Base-by-base conservation (phyloP, 2,329 filamentous ascomycete species). In the Dactylellina cionopaga region DNA sequence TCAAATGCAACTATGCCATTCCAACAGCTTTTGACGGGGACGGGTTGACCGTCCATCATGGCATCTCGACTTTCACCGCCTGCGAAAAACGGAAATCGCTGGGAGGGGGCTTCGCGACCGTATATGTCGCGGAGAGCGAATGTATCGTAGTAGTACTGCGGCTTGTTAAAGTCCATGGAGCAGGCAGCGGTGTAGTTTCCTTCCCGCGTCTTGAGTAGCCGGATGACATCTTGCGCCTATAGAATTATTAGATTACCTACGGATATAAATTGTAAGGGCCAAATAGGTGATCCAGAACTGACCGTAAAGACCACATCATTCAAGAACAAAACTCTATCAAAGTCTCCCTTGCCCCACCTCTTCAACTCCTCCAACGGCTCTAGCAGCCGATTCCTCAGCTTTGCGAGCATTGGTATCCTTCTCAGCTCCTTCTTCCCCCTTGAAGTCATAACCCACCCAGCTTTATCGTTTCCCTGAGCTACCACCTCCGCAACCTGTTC, bases 401-500 rank as follows among this genome's bases (percentile, higher is more conserved):
- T 83, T 1, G 90, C 85, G 17, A 92, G 81, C 77, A 89, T 91
- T 0, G 89, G 89, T 72, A 92, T 91, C 17, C 90, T 83, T 51
- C 90, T 81, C 70, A 89, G 78, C 76, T 89, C 87, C 68, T 80
- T 83, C 73, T 81, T 81, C 0, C 84, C 83, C 24, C 82, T 77
- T 5, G 84, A 79, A n/a, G 87, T 89, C 27, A 83, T 79, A 27
- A 91, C 84, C 89, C 89, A 92, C 0, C 89, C 89, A 3, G 83
- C 81, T 17, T 71, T 71, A 39, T 71, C 66, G 15, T 64, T 44
- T 10, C 66, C 66, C 51, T 51, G 51, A 4, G 59, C 58, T 15
- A 71, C 66, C 9, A 71, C 56, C 52, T 83, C 81, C 55, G 83
- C 80, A 2, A 80, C 80, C 76, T 87, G 85, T 64, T 89, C 85